Base-by-base conservation (phyloP, 306 rosid genomes). In the Cucumis sativus region DNA sequence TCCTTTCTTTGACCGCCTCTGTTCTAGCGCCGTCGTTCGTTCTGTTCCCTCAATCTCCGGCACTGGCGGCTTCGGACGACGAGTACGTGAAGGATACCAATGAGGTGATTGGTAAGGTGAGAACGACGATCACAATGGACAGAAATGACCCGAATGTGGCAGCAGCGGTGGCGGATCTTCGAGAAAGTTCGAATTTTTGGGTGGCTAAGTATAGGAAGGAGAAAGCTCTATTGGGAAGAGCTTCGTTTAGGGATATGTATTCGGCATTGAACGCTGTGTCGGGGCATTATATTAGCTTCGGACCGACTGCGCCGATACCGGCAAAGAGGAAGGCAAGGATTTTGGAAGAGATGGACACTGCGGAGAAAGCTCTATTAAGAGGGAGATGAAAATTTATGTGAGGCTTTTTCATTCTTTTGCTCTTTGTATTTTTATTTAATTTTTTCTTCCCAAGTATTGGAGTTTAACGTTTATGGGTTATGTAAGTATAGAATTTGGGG, bases 191-290 rank as follows among this genome's bases (percentile, higher is more conserved):
- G 0, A 96, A 96, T 54, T 80, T 85, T 0, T 96, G 99, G 99
- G 99, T 96, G 76, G 99, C 99, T 0, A 96, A 96, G 85, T 96
- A 92, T 58, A 55, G 99, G 61, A 88, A 91, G 59, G 99, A 96
- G 85, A 96, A 96, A 75, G 68, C 84, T 11, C 82, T 96, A 82
- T 85, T 92, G 21, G 92, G 91, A n/a, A 79, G 97, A 81, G 78
- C 83, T 79, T 96, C 99, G 28, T 96, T 92, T 49, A 81, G 99
- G 52, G 99, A 96, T 79, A 88, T 96, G 16, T 96, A 96, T 78
- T 96, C 98, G 3, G 99, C 98, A 0, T 77, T 96, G 52, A 96
- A 92, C 75, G 99, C 99, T 0, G 96, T 96, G 33, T 96, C 99
- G 0, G 98, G 99, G 0, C 99, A 96, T 76, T 96, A 96, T 69